Evolutionary conservation across 768 basidiomycete genomes (phyloP).

Genomic region (Gymnopilus junonius): DNA sequence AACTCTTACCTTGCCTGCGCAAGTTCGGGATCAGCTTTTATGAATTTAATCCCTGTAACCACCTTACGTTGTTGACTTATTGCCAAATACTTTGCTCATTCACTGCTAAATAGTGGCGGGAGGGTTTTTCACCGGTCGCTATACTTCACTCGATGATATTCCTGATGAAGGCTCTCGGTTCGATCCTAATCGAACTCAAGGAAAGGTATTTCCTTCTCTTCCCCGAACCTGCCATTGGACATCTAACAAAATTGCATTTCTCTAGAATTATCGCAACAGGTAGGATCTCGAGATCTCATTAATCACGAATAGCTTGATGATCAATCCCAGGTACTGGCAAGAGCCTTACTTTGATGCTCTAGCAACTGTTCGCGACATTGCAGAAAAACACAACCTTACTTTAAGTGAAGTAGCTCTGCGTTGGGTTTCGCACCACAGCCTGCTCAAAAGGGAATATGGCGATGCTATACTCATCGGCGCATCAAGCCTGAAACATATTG

Average conservation of each 20-base stretch:
- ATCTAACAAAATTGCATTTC: neutral
- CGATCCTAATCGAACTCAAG: slow-evolving; percentile 49
- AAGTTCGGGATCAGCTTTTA: slow-evolving; percentile 62
- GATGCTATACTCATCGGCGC: slow-evolving; percentile 68
- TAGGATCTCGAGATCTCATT: slow-evolving; percentile 26
- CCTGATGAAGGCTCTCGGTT: slow-evolving; percentile 62
- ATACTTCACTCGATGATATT: slow-evolving; percentile 40
- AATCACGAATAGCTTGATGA: neutral
- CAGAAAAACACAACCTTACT: slow-evolving; percentile 49
- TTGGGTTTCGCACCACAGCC: slow-evolving; percentile 65
- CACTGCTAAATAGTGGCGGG: slow-evolving; percentile 49
- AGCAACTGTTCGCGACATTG: slow-evolving; percentile 44
- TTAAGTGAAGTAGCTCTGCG: slow-evolving; percentile 60
- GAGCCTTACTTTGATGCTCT: slow-evolving; percentile 56
- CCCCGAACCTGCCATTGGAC: neutral
- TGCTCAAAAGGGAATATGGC: slow-evolving; percentile 49
- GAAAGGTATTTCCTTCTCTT: slow-evolving; percentile 36
- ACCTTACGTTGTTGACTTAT: neutral
- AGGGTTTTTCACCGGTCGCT: slow-evolving; percentile 62
- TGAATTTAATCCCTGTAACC: slow-evolving; percentile 57
- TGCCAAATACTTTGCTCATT: neutral
- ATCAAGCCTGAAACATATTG: slow-evolving; percentile 57
- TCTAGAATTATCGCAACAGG: slow-evolving; percentile 45
- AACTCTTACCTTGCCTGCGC: slow-evolving; percentile 58
- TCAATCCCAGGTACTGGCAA: slow-evolving; percentile 53